A percentile compares a stretch with the other conserved stretches of the same genome.
Evolutionary conservation across 1,139 yeast genomes (phyloP).

Genomic region (Blastobotrys aristatus): DNA sequence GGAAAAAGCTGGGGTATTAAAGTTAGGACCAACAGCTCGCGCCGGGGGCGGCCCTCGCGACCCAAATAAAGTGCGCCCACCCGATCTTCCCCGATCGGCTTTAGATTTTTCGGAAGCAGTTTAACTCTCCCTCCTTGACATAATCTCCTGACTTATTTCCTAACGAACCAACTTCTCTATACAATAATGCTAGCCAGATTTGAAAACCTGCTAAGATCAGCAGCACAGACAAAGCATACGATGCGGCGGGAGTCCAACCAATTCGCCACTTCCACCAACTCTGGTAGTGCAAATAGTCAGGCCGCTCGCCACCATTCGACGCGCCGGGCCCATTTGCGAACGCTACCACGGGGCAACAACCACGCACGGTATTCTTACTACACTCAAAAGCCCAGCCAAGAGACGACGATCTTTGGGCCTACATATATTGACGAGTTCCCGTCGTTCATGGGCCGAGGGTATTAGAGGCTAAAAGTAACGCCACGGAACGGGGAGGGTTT

Average conservation of each 20-base stretch:
- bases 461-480: not conserved
- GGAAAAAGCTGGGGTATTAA: too few relatives aligned
- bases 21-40: too few relatives aligned
- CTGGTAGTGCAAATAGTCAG: too few relatives aligned
- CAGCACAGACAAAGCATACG: not conserved
- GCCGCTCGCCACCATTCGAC: not conserved
- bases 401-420: not conserved
- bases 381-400: not conserved
- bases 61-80: too few relatives aligned
- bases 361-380: not conserved
- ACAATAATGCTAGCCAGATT: conserved; percentile 1
- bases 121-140: too few relatives aligned
- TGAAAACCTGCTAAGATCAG: not conserved
- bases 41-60: too few relatives aligned
- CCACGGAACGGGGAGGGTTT: too few relatives aligned
- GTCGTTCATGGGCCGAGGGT: conserved; percentile 3
- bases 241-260: not conserved
- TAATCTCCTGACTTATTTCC: too few relatives aligned
- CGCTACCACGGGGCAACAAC: not conserved
- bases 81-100: too few relatives aligned
- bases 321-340: not conserved
- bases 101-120: too few relatives aligned
- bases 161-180: too few relatives aligned
- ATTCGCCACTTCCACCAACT: too few relatives aligned
- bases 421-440: not conserved